phyloP scores from a whole-genome alignment of 129 eudicot species.

The Smallanthus sonchifolius region DNA sequence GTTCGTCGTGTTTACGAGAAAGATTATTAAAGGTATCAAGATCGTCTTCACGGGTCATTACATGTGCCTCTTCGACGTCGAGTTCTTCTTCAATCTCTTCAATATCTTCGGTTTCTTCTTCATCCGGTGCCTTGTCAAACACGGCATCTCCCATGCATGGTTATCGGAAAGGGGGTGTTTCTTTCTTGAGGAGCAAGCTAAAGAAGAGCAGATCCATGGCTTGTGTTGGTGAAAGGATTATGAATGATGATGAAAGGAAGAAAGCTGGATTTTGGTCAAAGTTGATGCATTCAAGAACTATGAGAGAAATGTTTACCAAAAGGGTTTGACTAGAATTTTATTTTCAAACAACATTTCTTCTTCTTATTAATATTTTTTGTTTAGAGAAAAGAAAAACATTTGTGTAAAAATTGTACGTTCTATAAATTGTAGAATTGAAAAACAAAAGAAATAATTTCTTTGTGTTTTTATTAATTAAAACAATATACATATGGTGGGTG shows the following conservation, averaged over 20 bases:
- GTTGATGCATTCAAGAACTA: conserved; percentile 51
- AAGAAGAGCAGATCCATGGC: conserved; percentile 66
- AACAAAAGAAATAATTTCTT: neutral
- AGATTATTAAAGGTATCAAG: conserved; percentile 39
- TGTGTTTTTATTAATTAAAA: neutral
- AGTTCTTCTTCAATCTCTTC: conserved; percentile 42
- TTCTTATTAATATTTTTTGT: neutral
- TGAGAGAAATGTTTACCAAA: conserved; percentile 43
- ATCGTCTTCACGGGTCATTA: conserved; percentile 19
- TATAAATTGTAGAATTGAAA: neutral
- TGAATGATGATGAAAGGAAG: conserved; percentile 25
- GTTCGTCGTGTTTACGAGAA: conserved; percentile 64
- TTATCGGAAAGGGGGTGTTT: conserved; percentile 8
- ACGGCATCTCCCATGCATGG: conserved; percentile 45
- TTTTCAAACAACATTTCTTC: neutral
- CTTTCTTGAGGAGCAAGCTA: conserved; percentile 29
- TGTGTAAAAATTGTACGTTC: neutral
- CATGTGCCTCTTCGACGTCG: conserved; percentile 1
- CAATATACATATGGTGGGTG: too few relatives aligned
- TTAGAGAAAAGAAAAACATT: neutral
- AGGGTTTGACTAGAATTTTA: conserved; percentile 18
- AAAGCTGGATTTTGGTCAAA: conserved; percentile 59
- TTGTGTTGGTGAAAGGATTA: conserved; percentile 14
- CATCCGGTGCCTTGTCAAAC: conserved; percentile 41
- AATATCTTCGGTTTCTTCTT: conserved; percentile 33